Evolutionary conservation across 1,139 yeast genomes (phyloP).

Genomic region (Protomyces inouyei): DNA sequence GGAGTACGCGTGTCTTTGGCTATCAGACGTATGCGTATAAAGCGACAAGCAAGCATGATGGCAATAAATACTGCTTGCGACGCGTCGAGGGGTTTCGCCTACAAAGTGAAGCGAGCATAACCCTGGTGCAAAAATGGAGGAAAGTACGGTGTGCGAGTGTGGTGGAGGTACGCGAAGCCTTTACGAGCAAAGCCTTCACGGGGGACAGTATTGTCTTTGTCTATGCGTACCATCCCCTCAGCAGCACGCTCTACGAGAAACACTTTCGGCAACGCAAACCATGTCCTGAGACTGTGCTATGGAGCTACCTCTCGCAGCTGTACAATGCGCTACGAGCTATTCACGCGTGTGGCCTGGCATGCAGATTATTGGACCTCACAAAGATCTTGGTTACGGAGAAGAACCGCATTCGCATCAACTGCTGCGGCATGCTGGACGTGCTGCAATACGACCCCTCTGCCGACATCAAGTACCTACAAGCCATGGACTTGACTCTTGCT

Average conservation of each 20-base stretch:
- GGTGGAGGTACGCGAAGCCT: slow-evolving; percentile 70
- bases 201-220: slow-evolving; percentile 46
- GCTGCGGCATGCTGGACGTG: slow-evolving; percentile 70
- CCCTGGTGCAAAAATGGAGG: slow-evolving; percentile 52
- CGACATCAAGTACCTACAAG: slow-evolving; percentile 43
- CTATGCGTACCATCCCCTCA: slow-evolving; percentile 31
- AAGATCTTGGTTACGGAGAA: slow-evolving; percentile 69
- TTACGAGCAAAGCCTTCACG: slow-evolving; percentile 82
- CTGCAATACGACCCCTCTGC: slow-evolving; percentile 40
- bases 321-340: slow-evolving; percentile 59
- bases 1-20: slow-evolving; percentile 54
- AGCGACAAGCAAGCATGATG: slow-evolving; percentile 74
- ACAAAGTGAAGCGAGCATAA: slow-evolving; percentile 54
- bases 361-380: slow-evolving; percentile 58
- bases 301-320: slow-evolving; percentile 73
- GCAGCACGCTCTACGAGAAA: slow-evolving; percentile 51
- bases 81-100: slow-evolving; percentile 63
- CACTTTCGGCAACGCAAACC: slow-evolving; percentile 39
- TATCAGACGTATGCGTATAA: slow-evolving; percentile 65
- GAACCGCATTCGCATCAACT: slow-evolving; percentile 64
- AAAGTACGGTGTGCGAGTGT: slow-evolving; percentile 53
- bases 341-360: slow-evolving; percentile 60
- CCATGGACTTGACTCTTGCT: slow-evolving; percentile 52
- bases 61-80: slow-evolving; percentile 68
- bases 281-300: slow-evolving; percentile 60